Percentiles rank a stretch among this genome's conserved stretches.
These are phyloP conservation scores for Ascochyta koolunga DNA, from an alignment of 2,329 filamentous ascomycete genomes.

Conservation along the genomic window DNA sequence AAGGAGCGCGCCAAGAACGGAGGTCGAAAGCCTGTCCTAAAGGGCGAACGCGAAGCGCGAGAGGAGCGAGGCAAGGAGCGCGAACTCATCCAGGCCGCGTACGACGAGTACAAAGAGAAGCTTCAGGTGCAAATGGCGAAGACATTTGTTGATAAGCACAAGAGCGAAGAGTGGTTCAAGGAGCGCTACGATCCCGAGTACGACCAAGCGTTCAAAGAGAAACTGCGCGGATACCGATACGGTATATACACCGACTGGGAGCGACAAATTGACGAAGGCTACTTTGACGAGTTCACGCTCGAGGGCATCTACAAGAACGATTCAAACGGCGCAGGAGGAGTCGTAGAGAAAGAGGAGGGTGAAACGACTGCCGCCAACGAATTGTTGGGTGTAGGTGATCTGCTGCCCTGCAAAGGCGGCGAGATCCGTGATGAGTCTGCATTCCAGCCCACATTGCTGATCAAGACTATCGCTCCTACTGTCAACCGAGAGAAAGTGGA, in stretches of 20 bases:
- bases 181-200: slow-evolving; percentile 90
- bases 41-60: slow-evolving; percentile 68
- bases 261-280: slow-evolving; percentile 79
- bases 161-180: slow-evolving; percentile 96
- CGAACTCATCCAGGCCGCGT: slow-evolving; percentile 74
- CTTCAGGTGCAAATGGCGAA: slow-evolving; percentile 78
- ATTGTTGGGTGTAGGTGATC: slow-evolving; percentile 87
- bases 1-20: slow-evolving; percentile 74
- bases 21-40: slow-evolving; percentile 68
- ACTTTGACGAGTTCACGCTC: slow-evolving; percentile 92
- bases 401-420: slow-evolving; percentile 81
- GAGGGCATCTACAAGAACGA: slow-evolving; percentile 95
- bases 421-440: slow-evolving; percentile 90
- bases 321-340: slow-evolving; percentile 81
- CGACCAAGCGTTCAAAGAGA: slow-evolving; percentile 73
- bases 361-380: slow-evolving; percentile 91
- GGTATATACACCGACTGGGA: slow-evolving; percentile 86
- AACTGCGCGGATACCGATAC: slow-evolving; percentile 80
- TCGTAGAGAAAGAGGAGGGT: slow-evolving; percentile 93
- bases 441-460: slow-evolving; percentile 87
- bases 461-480: slow-evolving; percentile 97
- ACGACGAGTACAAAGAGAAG: slow-evolving; percentile 70
- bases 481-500: slow-evolving; percentile 94
- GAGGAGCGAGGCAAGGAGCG: slow-evolving; percentile 82
- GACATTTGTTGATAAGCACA: slow-evolving; percentile 88